A percentile compares a stretch with the other conserved stretches of the same genome.
Conservation (phyloP, 179 eudicot genomes). For the Spergularia azorica region DNA sequence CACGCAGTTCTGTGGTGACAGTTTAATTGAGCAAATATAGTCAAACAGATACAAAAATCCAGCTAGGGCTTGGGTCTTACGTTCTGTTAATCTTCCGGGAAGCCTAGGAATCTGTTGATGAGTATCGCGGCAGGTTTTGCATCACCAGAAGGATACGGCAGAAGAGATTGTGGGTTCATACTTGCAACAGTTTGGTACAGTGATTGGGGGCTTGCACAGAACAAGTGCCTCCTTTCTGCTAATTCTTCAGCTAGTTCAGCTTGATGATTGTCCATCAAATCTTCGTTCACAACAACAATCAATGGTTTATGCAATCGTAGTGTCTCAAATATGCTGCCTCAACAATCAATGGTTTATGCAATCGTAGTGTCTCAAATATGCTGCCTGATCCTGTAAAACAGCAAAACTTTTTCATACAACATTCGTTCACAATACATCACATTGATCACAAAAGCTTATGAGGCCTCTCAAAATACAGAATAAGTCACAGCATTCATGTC, state of each 20-base stretch:
- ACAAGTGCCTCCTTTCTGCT: conserved; percentile 77
- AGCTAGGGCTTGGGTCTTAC: neutral
- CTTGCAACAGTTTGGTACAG: conserved; percentile 45
- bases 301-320: conserved; percentile 49
- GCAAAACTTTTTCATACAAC: neutral
- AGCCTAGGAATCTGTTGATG: conserved; percentile 68
- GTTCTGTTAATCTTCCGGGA: conserved; percentile 46
- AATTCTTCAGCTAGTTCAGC: conserved; percentile 80
- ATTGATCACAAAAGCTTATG: too few species aligned
- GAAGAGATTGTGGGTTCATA: conserved; percentile 53
- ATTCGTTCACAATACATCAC: neutral
- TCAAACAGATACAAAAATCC: neutral
- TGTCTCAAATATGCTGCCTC: conserved; percentile 67
- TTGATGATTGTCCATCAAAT: conserved; percentile 91
- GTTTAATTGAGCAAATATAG: neutral
- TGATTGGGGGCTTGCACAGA: conserved; percentile 72
- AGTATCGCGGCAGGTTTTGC: conserved; percentile 78
- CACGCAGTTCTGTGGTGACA: neutral
- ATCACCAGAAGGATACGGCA: conserved; percentile 70
- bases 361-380: conserved; percentile 63
- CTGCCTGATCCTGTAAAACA: conserved; percentile 56
- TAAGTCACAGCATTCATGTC: too few species aligned
- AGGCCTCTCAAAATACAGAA: neutral
- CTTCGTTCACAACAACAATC: conserved; percentile 59
- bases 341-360: conserved; percentile 54